Evolutionary conservation across 1,284 basidiomycete species (phyloP).

Genomic region (Ceratobasidium sp.): DNA sequence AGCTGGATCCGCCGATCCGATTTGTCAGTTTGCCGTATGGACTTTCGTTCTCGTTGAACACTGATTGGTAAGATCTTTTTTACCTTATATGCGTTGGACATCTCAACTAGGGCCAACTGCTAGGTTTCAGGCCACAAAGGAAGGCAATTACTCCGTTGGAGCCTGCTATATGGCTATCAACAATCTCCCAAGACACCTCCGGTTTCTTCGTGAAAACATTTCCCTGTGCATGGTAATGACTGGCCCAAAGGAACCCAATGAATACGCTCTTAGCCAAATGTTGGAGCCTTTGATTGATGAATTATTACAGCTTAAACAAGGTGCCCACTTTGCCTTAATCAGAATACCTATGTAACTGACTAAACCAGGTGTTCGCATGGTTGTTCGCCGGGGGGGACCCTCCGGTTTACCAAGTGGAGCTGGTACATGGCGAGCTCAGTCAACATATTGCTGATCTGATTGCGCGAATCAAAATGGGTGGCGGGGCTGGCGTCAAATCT

Average conservation of each 20-base stretch:
- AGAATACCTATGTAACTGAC: not conserved
- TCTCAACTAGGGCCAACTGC: not conserved
- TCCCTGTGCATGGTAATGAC: slow-evolving; percentile 10
- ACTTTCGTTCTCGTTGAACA: slow-evolving; percentile 9
- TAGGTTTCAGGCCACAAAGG: slow-evolving; percentile 34
- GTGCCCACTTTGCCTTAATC: not conserved
- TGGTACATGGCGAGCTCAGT: slow-evolving; percentile 5
- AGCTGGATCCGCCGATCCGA: not conserved
- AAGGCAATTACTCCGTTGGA: slow-evolving; percentile 15
- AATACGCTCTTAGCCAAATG: slow-evolving; percentile 20
- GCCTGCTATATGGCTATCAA: slow-evolving; percentile 24
- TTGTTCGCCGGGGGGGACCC: not conserved
- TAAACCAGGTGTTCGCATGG: not conserved
- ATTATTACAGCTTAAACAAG: slow-evolving; percentile 10
- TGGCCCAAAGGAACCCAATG: slow-evolving; percentile 22
- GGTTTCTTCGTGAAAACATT: slow-evolving; percentile 21
- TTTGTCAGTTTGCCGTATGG: slow-evolving; percentile 15
- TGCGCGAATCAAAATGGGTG: slow-evolving; percentile 33
- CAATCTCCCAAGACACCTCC: slow-evolving; percentile 30
- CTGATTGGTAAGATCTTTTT: slow-evolving; percentile 14
- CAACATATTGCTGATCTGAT: slow-evolving; percentile 25
- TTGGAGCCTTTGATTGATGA: slow-evolving; percentile 21
- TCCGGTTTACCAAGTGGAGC: not conserved
- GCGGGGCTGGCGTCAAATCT: slow-evolving; percentile 4
- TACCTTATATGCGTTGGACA: not conserved